Conservation (phyloP, 306 rosid species). For the Acmispon strigosus region DNA sequence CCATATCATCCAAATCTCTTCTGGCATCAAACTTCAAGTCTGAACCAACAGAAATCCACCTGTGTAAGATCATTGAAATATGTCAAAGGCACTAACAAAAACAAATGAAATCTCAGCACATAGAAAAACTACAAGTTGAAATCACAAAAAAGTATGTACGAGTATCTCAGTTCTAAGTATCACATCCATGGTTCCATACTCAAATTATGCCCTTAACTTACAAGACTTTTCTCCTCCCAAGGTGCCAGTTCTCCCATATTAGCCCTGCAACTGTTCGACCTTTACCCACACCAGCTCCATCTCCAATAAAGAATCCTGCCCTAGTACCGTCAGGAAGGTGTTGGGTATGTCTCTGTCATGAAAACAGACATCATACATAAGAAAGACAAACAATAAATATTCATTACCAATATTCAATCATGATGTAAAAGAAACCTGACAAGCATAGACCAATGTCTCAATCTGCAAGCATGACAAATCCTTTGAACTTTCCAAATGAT, state of each 20-base stretch:
- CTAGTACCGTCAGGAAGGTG: conserved; percentile 59
- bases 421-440: conserved; percentile 66
- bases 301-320: conserved; percentile 93
- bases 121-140: neutral
- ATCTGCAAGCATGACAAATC: conserved; percentile 93
- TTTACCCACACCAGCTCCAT: conserved; percentile 99
- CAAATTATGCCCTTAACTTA: conserved; percentile 41
- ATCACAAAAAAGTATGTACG: neutral
- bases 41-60: conserved; percentile 99
- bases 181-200: conserved; percentile 1
- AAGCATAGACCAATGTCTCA: conserved; percentile 91
- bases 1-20: conserved; percentile 91
- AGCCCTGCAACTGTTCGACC: conserved; percentile 95
- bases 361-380: conserved; percentile 34
- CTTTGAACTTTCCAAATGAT: conserved; percentile 51
- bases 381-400: conserved; percentile 14
- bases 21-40: conserved; percentile 96
- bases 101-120: neutral
- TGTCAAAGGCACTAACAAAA: conserved; percentile 20
- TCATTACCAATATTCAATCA: conserved; percentile 1
- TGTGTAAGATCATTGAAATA: conserved; percentile 38
- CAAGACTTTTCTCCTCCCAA: conserved; percentile 75
- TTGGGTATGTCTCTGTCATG: conserved; percentile 83
- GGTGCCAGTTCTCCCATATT: conserved; percentile 95
- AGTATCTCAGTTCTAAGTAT: neutral